phyloP scores from a whole-genome alignment of 2,329 filamentous ascomycete species.

The Aspergillus luchuensis region DNA sequence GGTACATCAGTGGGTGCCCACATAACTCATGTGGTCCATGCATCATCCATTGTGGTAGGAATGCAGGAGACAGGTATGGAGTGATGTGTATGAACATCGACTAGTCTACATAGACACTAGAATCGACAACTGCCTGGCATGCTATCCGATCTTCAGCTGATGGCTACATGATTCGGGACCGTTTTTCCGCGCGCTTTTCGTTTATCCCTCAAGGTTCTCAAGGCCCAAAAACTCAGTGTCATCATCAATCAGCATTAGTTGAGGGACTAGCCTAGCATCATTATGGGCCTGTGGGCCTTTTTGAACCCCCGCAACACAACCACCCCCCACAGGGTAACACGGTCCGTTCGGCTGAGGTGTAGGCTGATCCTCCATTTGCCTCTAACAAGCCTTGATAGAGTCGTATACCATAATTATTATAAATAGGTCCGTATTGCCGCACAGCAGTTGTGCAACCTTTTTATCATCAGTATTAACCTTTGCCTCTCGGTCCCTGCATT shows the following conservation, averaged over 20 bases:
- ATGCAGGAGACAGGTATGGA: not conserved
- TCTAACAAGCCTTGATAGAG: not conserved
- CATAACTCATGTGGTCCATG: not conserved
- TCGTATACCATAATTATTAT: not conserved
- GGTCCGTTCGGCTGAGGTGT: slow-evolving; percentile 9
- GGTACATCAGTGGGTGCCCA: not conserved
- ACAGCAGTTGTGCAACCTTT: not conserved
- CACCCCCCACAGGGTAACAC: slow-evolving; percentile 11
- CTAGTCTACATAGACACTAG: not conserved
- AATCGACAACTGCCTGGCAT: slow-evolving; percentile 5
- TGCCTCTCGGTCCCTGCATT: not conserved
- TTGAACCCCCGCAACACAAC: slow-evolving; percentile 13
- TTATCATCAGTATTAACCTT: not conserved
- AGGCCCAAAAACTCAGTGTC: not conserved
- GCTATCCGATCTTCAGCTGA: slow-evolving; percentile 3
- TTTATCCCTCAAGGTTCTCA: slow-evolving; percentile 7
- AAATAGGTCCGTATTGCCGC: slow-evolving; percentile 5
- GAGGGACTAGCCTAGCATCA: not conserved
- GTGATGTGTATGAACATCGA: not conserved
- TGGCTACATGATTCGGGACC: slow-evolving; percentile 2
- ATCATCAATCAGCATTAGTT: slow-evolving; percentile 2
- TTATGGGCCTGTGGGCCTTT: slow-evolving; percentile 3
- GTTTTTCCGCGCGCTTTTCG: slow-evolving; percentile 10
- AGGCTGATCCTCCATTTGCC: slow-evolving; percentile 2
- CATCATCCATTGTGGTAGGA: not conserved